A percentile compares a stretch with the other conserved stretches of the same genome.
These are phyloP conservation scores for Saccharomycopsis fermentans DNA, from an alignment of 805 yeast species.

Conservation along the genomic window DNA sequence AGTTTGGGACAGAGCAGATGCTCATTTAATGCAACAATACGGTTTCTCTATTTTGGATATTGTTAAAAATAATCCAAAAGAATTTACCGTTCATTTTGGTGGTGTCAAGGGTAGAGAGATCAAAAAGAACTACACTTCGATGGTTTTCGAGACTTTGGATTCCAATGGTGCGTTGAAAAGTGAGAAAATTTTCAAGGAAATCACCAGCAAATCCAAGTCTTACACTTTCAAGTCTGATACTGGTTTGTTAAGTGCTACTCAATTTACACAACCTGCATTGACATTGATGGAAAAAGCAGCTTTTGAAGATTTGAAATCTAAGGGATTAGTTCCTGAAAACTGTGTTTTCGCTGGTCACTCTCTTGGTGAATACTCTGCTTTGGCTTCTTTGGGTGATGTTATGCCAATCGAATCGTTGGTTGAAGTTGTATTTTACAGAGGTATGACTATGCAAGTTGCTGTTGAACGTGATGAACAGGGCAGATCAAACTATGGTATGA, in stretches of 20 bases:
- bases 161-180: constrained; percentile 74
- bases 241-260: constrained; percentile 95
- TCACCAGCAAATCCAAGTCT: constrained; percentile 70
- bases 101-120: constrained; percentile 95
- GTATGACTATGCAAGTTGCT: constrained; percentile 99
- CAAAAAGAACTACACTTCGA: constrained; percentile 86
- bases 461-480: constrained; percentile 95
- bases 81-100: constrained; percentile 92
- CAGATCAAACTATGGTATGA: constrained; percentile 98
- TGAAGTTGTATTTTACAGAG: constrained; percentile 97
- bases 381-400: constrained; percentile 93
- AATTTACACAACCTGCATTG: constrained; percentile 98
- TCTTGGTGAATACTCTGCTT: constrained; percentile 96
- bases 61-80: constrained; percentile 92
- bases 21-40: constrained; percentile 82
- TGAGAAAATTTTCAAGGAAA: constrained; percentile 92
- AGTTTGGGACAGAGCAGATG: constrained; percentile 98
- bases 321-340: constrained; percentile 90
- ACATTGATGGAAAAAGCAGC: constrained; percentile 99
- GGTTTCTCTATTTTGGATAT: constrained; percentile 96
- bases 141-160: constrained; percentile 95
- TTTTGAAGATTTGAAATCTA: constrained; percentile 92
- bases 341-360: constrained; percentile 98
- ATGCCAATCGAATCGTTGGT: constrained; percentile 97
- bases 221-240: constrained; percentile 86